Evolutionary conservation across 805 yeast genomes (phyloP).

Genomic region (Isabelozyma heimii): DNA sequence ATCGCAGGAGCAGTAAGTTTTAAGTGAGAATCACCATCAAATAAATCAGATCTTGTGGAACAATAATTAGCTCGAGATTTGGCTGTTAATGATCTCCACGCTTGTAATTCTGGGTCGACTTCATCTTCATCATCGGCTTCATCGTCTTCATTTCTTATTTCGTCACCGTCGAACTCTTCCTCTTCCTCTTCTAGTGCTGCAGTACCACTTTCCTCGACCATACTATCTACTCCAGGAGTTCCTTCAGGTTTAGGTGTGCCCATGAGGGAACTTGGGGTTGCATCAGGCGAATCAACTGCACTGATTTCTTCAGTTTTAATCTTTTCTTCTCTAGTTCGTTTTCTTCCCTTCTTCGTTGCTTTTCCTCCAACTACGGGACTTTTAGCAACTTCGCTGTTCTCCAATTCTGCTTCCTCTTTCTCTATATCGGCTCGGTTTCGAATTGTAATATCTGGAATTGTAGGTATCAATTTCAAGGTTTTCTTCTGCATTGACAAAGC

Average conservation of each 20-base stretch:
- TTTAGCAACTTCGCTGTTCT: conserved; percentile 16
- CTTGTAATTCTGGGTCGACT: conserved; percentile 71
- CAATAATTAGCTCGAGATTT: conserved; percentile 76
- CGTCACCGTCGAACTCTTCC: conserved; percentile 36
- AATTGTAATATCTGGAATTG: conserved; percentile 85
- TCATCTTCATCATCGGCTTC: conserved; percentile 56
- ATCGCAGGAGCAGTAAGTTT: conserved; percentile 70
- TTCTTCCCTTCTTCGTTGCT: conserved; percentile 39
- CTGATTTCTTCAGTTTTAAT: conserved; percentile 26
- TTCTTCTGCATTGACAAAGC: conserved; percentile 96
- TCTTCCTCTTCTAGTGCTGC: conserved; percentile 41
- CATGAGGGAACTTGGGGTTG: conserved; percentile 6
- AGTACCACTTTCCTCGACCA: conserved; percentile 9
- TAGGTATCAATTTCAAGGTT: conserved; percentile 68
- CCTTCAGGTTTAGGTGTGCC: conserved; percentile 9
- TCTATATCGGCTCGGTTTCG: conserved; percentile 73
- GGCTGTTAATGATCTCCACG: conserved; percentile 84
- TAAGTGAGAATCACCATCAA: conserved; percentile 53
- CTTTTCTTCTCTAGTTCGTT: conserved; percentile 33
- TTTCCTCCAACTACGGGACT: conserved; percentile 33
- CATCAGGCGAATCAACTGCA: conserved; percentile 14
- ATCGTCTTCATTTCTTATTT: conserved; percentile 32
- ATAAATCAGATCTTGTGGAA: conserved; percentile 61
- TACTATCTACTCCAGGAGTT: conserved; percentile 6
- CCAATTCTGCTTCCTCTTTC: conserved; percentile 52